Conservation (phyloP, 768 basidiomycete species). For the Auriscalpium vulgare region DNA sequence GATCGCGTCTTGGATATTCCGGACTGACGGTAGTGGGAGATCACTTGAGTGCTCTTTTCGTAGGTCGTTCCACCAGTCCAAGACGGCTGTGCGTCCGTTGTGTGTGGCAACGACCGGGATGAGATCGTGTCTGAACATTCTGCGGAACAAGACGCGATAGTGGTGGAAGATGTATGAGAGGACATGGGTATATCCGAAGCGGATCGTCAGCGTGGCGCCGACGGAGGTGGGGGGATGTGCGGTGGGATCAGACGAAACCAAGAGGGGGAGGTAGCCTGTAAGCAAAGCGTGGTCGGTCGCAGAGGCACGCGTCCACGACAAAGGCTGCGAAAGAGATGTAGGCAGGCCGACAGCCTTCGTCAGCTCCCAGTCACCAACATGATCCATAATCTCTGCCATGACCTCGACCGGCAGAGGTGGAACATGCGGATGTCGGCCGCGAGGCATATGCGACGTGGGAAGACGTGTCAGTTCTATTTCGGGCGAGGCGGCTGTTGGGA, state of each 20-base stretch:
- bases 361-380: slow-evolving; percentile 80
- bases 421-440: slow-evolving; percentile 1
- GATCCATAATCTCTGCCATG: slow-evolving; percentile 68
- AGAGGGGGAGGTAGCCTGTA: slow-evolving; percentile 47
- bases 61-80: slow-evolving; percentile 77
- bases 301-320: slow-evolving; percentile 67
- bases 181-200: slow-evolving; percentile 71
- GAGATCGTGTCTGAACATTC: slow-evolving; percentile 55
- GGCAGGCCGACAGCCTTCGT: slow-evolving; percentile 69
- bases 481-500: neutral
- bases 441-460: slow-evolving; percentile 17
- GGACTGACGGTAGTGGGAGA: slow-evolving; percentile 44
- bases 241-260: slow-evolving; percentile 52
- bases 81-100: slow-evolving; percentile 61
- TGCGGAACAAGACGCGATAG: slow-evolving; percentile 55
- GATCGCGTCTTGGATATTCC: slow-evolving; percentile 59
- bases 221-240: slow-evolving; percentile 57
- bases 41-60: slow-evolving; percentile 54
- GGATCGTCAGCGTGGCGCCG: slow-evolving; percentile 57
- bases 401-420: slow-evolving; percentile 73
- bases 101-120: slow-evolving; percentile 74
- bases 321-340: slow-evolving; percentile 56
- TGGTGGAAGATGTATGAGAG: slow-evolving; percentile 65
- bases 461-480: neutral
- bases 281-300: slow-evolving; percentile 67